phyloP scores from a whole-genome alignment of 345 rosid genomes.

The Microcos paniculata region DNA sequence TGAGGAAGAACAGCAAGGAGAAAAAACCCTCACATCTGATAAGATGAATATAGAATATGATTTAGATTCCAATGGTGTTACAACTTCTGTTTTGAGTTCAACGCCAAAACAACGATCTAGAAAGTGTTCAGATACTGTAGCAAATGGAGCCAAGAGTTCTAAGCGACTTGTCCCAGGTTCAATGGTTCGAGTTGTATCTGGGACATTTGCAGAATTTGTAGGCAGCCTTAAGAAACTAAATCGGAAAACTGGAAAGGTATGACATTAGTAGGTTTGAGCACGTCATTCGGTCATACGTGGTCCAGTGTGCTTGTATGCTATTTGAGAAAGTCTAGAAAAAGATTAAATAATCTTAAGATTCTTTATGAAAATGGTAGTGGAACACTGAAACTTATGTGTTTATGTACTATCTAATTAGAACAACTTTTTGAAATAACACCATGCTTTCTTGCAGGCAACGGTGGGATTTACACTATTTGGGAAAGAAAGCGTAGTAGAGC shows the following conservation, averaged over 20 bases:
- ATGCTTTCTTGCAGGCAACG: conserved; percentile 64
- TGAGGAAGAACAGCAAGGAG: conserved; percentile 41
- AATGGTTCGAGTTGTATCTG: conserved; percentile 69
- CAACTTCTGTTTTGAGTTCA: conserved; percentile 28
- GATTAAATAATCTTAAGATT: background rate
- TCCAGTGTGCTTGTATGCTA: background rate
- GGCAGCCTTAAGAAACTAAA: conserved; percentile 75
- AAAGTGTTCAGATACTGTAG: conserved; percentile 34
- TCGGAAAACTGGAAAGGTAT: conserved; percentile 74
- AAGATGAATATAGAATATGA: conserved; percentile 30
- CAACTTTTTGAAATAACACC: background rate
- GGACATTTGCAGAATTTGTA: conserved; percentile 68
- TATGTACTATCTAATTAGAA: background rate
- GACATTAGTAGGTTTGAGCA: background rate
- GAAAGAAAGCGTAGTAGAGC: conserved; percentile 78
- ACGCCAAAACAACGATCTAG: conserved; percentile 34
- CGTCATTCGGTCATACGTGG: background rate
- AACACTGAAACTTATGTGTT: background rate
- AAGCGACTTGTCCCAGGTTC: conserved; percentile 59
- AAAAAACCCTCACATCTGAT: conserved; percentile 24
- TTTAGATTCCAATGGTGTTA: conserved; percentile 28
- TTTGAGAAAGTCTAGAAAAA: background rate
- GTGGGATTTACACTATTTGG: conserved; percentile 81
- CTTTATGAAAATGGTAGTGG: background rate
- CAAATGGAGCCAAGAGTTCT: conserved; percentile 23